These are phyloP conservation scores for Apostasia shenzhenica DNA, from an alignment of 106 monocot genomes.

Conservation along the genomic window DNA sequence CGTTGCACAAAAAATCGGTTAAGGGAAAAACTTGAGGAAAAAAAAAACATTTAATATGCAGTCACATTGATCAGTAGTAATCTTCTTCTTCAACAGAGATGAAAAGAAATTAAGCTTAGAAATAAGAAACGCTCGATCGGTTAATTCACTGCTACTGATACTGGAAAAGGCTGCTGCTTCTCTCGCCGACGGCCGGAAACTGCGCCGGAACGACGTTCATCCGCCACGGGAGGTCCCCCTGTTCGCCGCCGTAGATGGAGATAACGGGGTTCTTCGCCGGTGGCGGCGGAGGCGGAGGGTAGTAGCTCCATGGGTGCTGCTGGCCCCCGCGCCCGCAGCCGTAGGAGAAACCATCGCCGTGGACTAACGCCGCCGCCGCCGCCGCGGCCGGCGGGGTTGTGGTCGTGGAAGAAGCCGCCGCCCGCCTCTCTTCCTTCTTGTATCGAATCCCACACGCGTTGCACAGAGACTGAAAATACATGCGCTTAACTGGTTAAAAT, in stretches of 20 bases:
- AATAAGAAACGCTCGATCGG: too few relatives aligned
- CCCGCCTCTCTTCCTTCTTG: slow-evolving; percentile 92
- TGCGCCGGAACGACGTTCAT: slow-evolving; percentile 37
- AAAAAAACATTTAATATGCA: too few relatives aligned
- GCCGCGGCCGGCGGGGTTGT: slow-evolving; percentile 3
- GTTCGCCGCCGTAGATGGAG: slow-evolving; percentile 12
- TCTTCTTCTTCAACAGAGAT: too few relatives aligned
- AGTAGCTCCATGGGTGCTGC: slow-evolving; percentile 36
- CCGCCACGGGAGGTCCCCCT: slow-evolving; percentile 39
- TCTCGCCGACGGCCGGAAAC: slow-evolving; percentile 27
- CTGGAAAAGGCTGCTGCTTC: slow-evolving; percentile 28
- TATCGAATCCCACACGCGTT: slow-evolving; percentile 95
- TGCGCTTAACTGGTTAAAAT: background rate
- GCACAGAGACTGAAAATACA: slow-evolving; percentile 63
- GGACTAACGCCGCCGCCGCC: background rate
- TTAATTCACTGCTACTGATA: slow-evolving; percentile 25
- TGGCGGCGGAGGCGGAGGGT: slow-evolving; percentile 6
- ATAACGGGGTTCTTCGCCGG: background rate
- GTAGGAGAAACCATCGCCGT: slow-evolving; percentile 6
- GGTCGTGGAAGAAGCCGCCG: slow-evolving; percentile 46
- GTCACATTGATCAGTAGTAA: too few relatives aligned
- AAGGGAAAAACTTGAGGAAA: too few relatives aligned
- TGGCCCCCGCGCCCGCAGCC: slow-evolving; percentile 2
- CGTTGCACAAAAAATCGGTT: too few relatives aligned
- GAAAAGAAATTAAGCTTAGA: too few relatives aligned